Evolutionary conservation across 2,329 filamentous ascomycete species (phyloP).

Genomic region (Beauveria sp.): DNA sequence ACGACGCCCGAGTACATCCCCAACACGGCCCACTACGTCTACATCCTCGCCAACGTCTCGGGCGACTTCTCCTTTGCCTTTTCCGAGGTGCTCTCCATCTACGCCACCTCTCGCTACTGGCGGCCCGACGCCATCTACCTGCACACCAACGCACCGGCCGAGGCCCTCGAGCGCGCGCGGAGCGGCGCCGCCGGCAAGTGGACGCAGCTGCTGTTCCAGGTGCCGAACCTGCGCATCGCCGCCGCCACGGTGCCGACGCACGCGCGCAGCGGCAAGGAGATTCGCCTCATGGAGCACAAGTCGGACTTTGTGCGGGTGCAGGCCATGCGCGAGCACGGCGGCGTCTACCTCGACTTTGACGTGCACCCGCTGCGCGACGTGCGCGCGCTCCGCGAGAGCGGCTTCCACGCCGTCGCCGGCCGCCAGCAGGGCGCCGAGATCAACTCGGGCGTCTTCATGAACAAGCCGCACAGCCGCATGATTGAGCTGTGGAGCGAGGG

Average conservation of each 20-base stretch:
- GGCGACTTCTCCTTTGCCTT: slow-evolving; percentile 16
- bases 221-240: slow-evolving; percentile 12
- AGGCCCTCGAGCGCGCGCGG: slow-evolving; percentile 1
- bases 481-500: background rate
- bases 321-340: slow-evolving; percentile 13
- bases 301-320: slow-evolving; percentile 18
- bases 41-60: slow-evolving; percentile 14
- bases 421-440: slow-evolving; percentile 7
- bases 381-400: slow-evolving; percentile 12
- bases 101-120: slow-evolving; percentile 15
- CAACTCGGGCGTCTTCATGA: slow-evolving; percentile 15
- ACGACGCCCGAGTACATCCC: slow-evolving; percentile 15
- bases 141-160: slow-evolving; percentile 18
- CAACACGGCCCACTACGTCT: slow-evolving; percentile 20
- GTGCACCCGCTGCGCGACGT: slow-evolving; percentile 12
- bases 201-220: slow-evolving; percentile 15
- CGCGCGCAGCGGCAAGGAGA: slow-evolving; percentile 12
- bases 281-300: slow-evolving; percentile 15
- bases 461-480: background rate
- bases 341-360: slow-evolving; percentile 15
- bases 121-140: slow-evolving; percentile 18
- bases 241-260: slow-evolving; percentile 9
- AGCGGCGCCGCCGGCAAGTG: slow-evolving; percentile 15
- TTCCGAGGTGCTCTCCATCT: slow-evolving; percentile 18
- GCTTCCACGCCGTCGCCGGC: slow-evolving; percentile 13